Percentiles rank a stretch among this genome's conserved stretches.
Evolutionary conservation across 768 basidiomycete species (phyloP).

Genomic region (Auricularia auricula-judae): DNA sequence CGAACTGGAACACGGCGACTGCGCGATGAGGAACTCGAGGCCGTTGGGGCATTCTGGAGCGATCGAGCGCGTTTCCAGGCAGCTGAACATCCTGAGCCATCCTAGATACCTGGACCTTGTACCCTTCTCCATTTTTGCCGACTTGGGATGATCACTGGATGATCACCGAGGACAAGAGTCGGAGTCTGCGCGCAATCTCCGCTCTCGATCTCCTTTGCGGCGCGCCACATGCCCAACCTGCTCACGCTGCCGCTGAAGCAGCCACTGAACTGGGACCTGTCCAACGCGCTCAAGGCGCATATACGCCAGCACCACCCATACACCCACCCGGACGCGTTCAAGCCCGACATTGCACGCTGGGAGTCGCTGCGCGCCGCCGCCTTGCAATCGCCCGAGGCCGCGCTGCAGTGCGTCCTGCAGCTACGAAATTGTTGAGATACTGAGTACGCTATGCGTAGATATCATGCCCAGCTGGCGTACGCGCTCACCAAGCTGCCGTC

Average conservation of each 20-base stretch:
- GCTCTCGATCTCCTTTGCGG: no score
- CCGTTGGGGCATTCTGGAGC: no score
- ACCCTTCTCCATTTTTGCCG: no score
- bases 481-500: conserved; percentile 75
- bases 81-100: no score
- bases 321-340: conserved; percentile 78
- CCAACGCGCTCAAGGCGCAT: conserved; percentile 47
- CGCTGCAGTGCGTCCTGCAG: not conserved
- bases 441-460: conserved; percentile 34
- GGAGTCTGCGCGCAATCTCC: no score
- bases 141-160: no score
- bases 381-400: conserved; percentile 18
- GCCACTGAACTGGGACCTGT: conserved; percentile 46
- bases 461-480: conserved; percentile 82
- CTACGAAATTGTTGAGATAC: no score
- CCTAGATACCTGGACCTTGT: no score
- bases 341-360: conserved; percentile 64
- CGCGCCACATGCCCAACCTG: conserved; percentile 57
- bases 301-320: conserved; percentile 51
- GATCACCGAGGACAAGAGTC: no score
- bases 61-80: no score
- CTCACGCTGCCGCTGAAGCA: conserved; percentile 66
- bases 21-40: no score
- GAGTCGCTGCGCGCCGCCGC: conserved; percentile 51
- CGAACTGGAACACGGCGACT: no score